Percentiles rank a stretch among this genome's conserved stretches.
Conservation (phyloP, 495 filamentous ascomycete genomes). For the Aspergillus incahuasiensis region DNA sequence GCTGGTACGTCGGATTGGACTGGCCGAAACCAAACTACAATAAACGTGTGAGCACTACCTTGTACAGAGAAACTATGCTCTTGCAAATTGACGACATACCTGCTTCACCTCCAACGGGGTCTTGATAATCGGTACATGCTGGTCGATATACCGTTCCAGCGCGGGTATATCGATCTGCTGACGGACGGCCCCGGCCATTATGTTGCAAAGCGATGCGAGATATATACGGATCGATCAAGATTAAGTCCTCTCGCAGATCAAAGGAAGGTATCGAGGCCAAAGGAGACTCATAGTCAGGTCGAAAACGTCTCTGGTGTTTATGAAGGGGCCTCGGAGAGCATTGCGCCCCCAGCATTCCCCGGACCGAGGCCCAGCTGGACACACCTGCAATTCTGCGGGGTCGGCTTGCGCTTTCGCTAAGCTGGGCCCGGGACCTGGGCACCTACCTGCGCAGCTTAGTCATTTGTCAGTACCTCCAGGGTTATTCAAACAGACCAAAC, state of each 20-base stretch:
- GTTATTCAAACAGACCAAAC: constrained; percentile 17
- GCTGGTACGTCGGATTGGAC: constrained; percentile 92
- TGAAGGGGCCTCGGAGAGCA: constrained; percentile 1
- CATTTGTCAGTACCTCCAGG: neutral
- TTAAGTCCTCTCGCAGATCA: constrained; percentile 46
- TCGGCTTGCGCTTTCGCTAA: constrained; percentile 7
- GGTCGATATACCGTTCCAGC: constrained; percentile 70
- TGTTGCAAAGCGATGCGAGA: neutral
- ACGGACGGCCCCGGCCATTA: constrained; percentile 83
- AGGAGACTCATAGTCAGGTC: neutral
- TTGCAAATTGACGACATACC: constrained; percentile 40
- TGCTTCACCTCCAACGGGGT: constrained; percentile 83
- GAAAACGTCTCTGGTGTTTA: constrained; percentile 4
- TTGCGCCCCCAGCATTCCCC: constrained; percentile 2
- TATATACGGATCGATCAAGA: neutral
- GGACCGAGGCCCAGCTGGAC: constrained; percentile 27
- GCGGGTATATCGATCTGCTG: constrained; percentile 79
- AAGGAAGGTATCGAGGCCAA: constrained; percentile 37
- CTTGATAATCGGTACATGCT: constrained; percentile 73
- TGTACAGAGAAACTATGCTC: neutral
- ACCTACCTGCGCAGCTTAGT: constrained; percentile 4
- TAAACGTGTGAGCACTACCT: neutral
- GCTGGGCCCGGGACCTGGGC: neutral
- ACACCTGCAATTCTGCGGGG: constrained; percentile 16
- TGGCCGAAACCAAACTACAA: constrained; percentile 90